Base-by-base conservation (phyloP, 139 green algal species). In the Chlorella sp. region DNA sequence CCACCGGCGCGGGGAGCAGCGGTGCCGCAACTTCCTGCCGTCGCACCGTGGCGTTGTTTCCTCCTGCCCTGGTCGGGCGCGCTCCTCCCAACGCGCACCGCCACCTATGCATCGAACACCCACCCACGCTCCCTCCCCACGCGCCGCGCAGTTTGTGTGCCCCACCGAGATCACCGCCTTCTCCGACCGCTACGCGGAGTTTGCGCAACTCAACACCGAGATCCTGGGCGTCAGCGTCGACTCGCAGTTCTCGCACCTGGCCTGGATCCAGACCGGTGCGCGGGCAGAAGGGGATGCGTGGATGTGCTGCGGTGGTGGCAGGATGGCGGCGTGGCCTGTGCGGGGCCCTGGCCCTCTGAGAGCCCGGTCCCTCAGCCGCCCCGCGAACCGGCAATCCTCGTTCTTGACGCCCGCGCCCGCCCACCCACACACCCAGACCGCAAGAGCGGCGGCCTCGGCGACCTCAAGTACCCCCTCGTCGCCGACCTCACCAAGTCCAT, bases 101-200 rank as follows among this genome's bases (percentile, higher is more conserved):
- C n/a, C n/a, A n/a, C n/a, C n/a, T n/a, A n/a, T n/a, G n/a, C n/a
- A n/a, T n/a, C n/a, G n/a, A n/a, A n/a, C 38, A 38, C 40, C 15
- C 36, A 1, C 9, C 71, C 7, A 40, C 4, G 1, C 14, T 25
- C 1, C 29, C 55, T 59, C n/a, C 14, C 71, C 23, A n/a, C 71
- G 29, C 2, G 27, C n/a, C 55, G 84, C 31, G 45, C 65, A 72
- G 65, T 94, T 96, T 74, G 87, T 91, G 14, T 91, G 93, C 90
- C 95, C 95, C 29, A 99, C 95, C 14, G 95, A 99, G 88, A 98
- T 99, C 85, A 99, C 94, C 31, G 95, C 95, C 56, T 99, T 99
- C 89, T 96, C 87, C 41, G 95, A 99, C 79, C 89, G 93, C 70
- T 82, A 95, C 78, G 83, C 73, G 2, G 96, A 99, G 85, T 99